A percentile compares a stretch with the other conserved stretches of the same genome.
Conservation (phyloP, 345 rosid genomes). For the Lumnitzera littorea region DNA sequence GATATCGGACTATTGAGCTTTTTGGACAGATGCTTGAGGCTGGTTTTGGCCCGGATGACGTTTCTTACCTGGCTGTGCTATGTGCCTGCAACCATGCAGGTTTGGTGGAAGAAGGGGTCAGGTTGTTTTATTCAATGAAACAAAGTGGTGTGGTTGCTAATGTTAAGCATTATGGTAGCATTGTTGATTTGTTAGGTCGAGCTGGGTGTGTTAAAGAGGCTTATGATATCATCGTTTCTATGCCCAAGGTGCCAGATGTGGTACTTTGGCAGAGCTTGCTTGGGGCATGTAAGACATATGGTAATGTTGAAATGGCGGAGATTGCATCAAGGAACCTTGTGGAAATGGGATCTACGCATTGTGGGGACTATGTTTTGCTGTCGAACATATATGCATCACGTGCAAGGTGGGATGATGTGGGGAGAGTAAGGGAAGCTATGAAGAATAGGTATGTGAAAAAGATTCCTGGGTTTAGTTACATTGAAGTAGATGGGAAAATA, state of each 20-base stretch:
- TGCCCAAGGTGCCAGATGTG: slow-evolving; percentile 57
- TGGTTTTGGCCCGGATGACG: slow-evolving; percentile 50
- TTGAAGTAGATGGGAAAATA: slow-evolving; percentile 49
- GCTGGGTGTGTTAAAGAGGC: slow-evolving; percentile 73
- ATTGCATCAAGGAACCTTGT: slow-evolving; percentile 45
- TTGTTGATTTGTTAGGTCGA: slow-evolving; percentile 78
- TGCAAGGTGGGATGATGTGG: slow-evolving; percentile 76
- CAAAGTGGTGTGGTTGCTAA: slow-evolving; percentile 41
- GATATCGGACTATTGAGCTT: slow-evolving; percentile 47
- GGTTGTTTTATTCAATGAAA: slow-evolving; percentile 52
- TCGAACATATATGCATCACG: slow-evolving; percentile 76
- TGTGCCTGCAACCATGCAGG: slow-evolving; percentile 85
- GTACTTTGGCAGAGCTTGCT: slow-evolving; percentile 85
- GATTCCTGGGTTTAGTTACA: slow-evolving; percentile 78
- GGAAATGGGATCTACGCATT: slow-evolving; percentile 64
- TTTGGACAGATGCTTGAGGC: slow-evolving; percentile 40
- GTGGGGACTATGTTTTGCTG: slow-evolving; percentile 72
- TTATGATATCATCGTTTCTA: slow-evolving; percentile 47
- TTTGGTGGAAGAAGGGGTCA: slow-evolving; percentile 59
- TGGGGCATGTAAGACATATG: slow-evolving; percentile 65
- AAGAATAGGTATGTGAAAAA: slow-evolving; percentile 66
- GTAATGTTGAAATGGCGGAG: slow-evolving; percentile 73
- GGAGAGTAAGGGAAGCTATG: slow-evolving; percentile 70
- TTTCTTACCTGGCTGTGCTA: slow-evolving; percentile 54
- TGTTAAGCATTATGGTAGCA: slow-evolving; percentile 70